Base-by-base conservation (phyloP, 2,329 filamentous ascomycete genomes). In the Knufia petricola region DNA sequence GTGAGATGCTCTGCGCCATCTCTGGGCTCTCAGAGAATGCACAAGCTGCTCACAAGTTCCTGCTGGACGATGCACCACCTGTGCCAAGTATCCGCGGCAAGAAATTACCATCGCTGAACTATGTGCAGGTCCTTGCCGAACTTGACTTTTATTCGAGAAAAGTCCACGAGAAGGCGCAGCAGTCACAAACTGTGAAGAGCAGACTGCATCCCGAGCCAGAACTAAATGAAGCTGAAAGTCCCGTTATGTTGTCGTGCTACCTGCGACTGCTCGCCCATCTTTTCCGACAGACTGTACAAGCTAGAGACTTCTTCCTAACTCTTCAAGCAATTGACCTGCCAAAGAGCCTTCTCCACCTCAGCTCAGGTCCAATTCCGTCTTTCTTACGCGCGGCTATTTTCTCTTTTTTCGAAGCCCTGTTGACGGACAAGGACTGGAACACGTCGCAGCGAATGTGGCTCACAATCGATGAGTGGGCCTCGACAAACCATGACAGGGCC, bases 171-270 rank as follows among this genome's bases (percentile, higher is more conserved):
- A 84, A 82, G 58, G 78, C 85, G 48, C 66, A 75, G 49, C 64
- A 73, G 3, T 65, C 74, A 45, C 81, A 79, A 52, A 63, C 74
- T 13, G 76, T 78, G 58, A 75, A 81, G 52, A 64, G 75, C 47
- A 75, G 76, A 40, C 83, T 86, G 63, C 70, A 78, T 39, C 71
- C 77, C 37, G 72, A 71, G 15, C 81, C 84, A 38, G 76, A 84
- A 52, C 81, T 87, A 52, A 88, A 94, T 23, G 90, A 95, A 62
- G 86, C 88, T 3, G 94, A 98, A 64, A 94, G 87, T 34, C 82
- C 84, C n/a, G 85, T 95, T 67, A 95, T 98, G 87, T 74, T 98
- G 23, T 88, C 95, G 62, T 90, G 87, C 58, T 96, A 96, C 63
- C 74, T 98, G 46, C 81, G 90, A 24, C 75, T 98, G 3, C 85